Percentiles rank a stretch among this genome's conserved stretches.
phyloP scores from a whole-genome alignment of 1,139 yeast genomes.

The Scheffersomyces illinoinensis region DNA sequence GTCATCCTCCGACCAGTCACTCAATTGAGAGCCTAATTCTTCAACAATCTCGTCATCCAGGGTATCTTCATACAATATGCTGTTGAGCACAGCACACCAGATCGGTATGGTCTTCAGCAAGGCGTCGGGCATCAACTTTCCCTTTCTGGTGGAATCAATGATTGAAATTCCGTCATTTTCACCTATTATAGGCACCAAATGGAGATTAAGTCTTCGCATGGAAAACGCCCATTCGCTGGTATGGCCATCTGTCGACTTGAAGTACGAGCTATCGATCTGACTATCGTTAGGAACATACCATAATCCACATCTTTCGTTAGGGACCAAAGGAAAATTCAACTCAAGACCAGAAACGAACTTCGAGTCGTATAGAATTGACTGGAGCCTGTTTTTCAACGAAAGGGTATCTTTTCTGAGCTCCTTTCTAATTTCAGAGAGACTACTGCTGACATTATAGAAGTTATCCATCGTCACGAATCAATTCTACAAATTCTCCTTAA shows the following conservation, averaged over 20 bases:
- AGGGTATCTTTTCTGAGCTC: constrained; percentile 53
- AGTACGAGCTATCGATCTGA: constrained; percentile 58
- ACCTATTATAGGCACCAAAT: constrained; percentile 53
- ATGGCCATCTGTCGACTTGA: constrained; percentile 92
- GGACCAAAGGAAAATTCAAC: constrained; percentile 43
- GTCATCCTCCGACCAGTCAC: constrained; percentile 9
- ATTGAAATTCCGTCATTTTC: constrained; percentile 51
- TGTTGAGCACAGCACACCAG: constrained; percentile 84
- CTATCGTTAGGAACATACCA: constrained; percentile 68
- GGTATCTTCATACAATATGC: constrained; percentile 42
- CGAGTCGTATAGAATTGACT: constrained; percentile 66
- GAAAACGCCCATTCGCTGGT: constrained; percentile 79
- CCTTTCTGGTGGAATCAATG: constrained; percentile 84
- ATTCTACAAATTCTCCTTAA: neutral
- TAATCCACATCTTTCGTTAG: constrained; percentile 85
- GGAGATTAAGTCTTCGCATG: constrained; percentile 69
- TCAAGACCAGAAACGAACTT: constrained; percentile 23
- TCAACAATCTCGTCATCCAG: constrained; percentile 7
- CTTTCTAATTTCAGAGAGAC: constrained; percentile 23
- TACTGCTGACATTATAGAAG: constrained; percentile 15
- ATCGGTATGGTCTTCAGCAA: constrained; percentile 83
- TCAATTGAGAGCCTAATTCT: constrained; percentile 16
- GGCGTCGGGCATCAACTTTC: constrained; percentile 85
- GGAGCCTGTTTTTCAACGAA: constrained; percentile 62
- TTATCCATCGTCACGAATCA: neutral